Conservation (phyloP, 306 rosid species). For the Oxytropis ochrocephala region DNA sequence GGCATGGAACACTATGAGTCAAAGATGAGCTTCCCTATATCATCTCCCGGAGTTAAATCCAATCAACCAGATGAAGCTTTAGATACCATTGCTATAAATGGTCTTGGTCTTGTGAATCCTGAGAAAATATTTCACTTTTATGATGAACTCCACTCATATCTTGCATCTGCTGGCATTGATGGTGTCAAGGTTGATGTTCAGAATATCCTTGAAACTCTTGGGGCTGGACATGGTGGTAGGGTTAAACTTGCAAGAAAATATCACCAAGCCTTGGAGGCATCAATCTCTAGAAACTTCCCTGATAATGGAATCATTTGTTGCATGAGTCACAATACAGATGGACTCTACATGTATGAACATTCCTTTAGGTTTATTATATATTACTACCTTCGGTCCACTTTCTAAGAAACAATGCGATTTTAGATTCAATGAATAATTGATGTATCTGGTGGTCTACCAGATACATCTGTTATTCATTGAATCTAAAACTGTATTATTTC, state of each 20-base stretch:
- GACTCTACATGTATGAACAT: slow-evolving; percentile 54
- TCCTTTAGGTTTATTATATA: neutral
- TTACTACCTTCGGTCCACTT: no score
- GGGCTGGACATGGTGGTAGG: slow-evolving; percentile 88
- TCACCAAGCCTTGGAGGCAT: slow-evolving; percentile 81
- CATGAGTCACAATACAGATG: slow-evolving; percentile 90
- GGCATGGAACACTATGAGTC: slow-evolving; percentile 81
- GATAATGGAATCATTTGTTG: slow-evolving; percentile 82
- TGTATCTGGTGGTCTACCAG: no score
- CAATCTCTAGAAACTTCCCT: slow-evolving; percentile 63
- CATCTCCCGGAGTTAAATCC: slow-evolving; percentile 68
- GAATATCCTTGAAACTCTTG: slow-evolving; percentile 81
- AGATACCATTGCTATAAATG: slow-evolving; percentile 50
- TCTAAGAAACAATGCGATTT: no score
- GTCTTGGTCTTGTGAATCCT: slow-evolving; percentile 92
- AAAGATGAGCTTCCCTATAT: slow-evolving; percentile 53
- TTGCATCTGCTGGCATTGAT: slow-evolving; percentile 69
- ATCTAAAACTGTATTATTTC: no score
- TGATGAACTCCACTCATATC: slow-evolving; percentile 76
- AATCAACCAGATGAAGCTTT: slow-evolving; percentile 63
- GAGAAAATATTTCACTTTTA: slow-evolving; percentile 66
- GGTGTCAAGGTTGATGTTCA: slow-evolving; percentile 94
- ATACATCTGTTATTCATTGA: no score
- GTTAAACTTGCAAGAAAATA: slow-evolving; percentile 71
- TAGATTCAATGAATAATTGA: no score